Conservation (phyloP, 2,329 filamentous ascomycete genomes). For the Alternaria triticimaculans region DNA sequence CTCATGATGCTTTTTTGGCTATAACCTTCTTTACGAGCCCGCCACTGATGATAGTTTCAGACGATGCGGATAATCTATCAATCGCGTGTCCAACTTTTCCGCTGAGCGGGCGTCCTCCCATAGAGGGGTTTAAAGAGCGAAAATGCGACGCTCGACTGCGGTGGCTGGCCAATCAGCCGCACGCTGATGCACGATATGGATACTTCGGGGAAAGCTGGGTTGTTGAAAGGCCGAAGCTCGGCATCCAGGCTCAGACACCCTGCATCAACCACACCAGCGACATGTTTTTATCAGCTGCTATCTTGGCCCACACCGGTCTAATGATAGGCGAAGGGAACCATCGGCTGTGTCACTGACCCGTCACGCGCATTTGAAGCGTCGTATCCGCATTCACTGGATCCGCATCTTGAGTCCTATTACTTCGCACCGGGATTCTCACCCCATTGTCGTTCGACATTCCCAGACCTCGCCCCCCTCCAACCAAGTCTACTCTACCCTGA, state of each 20-base stretch:
- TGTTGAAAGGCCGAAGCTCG: conserved; percentile 29
- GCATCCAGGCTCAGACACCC: conserved; percentile 25
- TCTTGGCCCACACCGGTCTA: conserved; percentile 23
- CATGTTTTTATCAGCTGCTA: conserved; percentile 39
- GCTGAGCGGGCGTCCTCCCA: conserved; percentile 34
- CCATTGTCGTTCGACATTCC: conserved; percentile 27
- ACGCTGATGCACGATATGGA: conserved; percentile 24
- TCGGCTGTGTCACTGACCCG: conserved; percentile 34
- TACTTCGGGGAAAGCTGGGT: conserved; percentile 11
- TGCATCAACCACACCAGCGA: conserved; percentile 28
- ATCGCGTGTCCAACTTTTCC: conserved; percentile 34
- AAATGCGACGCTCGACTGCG: conserved; percentile 1
- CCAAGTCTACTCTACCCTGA: conserved; percentile 6
- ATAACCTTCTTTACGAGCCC: conserved; percentile 6
- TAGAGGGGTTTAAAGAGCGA: conserved; percentile 21
- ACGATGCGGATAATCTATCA: conserved; percentile 12
- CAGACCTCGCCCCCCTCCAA: conserved; percentile 10
- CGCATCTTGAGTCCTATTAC: conserved; percentile 25
- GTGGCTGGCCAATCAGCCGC: conserved; percentile 29
- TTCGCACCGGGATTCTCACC: conserved; percentile 24
- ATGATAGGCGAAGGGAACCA: conserved; percentile 33
- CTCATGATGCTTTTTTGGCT: conserved; percentile 11
- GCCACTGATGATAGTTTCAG: conserved; percentile 9
- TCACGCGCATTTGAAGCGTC: conserved; percentile 27
- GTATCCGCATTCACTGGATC: conserved; percentile 22